A percentile compares a stretch with the other conserved stretches of the same genome.
These are phyloP conservation scores for Phytophthora pini DNA, from an alignment of 352 stramenopile species.

Conservation along the genomic window DNA sequence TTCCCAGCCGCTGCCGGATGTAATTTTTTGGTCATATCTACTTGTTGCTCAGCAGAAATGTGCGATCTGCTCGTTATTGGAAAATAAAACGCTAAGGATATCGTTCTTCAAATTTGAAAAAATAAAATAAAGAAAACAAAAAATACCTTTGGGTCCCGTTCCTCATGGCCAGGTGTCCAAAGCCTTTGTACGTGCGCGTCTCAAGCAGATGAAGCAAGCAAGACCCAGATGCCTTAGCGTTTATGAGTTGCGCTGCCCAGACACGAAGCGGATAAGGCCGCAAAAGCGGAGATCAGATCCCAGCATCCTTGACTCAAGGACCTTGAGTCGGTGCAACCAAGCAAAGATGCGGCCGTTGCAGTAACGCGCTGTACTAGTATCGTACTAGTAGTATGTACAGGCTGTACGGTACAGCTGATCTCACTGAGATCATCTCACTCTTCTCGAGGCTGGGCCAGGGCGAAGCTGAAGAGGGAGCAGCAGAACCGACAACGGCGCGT, in stretches of 20 bases:
- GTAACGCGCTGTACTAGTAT: constrained; percentile 2
- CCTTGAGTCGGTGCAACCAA: constrained; percentile 19
- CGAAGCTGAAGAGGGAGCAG: constrained; percentile 3
- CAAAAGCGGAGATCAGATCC: constrained; percentile 25
- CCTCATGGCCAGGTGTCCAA: neutral
- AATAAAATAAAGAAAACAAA: too few relatives aligned
- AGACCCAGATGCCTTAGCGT: neutral
- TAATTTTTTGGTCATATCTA: neutral
- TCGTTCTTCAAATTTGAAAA: neutral
- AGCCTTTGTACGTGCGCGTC: constrained; percentile 4
- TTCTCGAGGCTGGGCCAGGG: too few relatives aligned
- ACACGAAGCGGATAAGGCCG: constrained; percentile 16
- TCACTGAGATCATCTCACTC: too few relatives aligned
- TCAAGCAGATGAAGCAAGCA: constrained; percentile 17
- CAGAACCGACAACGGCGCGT: constrained; percentile 4
- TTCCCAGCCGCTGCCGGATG: constrained; percentile 13
- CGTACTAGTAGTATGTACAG: too few relatives aligned
- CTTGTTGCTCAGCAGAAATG: neutral
- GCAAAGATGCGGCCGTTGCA: constrained; percentile 1
- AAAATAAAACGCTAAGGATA: neutral
- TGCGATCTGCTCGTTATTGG: constrained; percentile 2
- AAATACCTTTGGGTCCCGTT: neutral
- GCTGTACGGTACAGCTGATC: neutral
- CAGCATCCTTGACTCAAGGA: constrained; percentile 2
- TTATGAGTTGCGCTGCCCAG: constrained; percentile 1